Evolutionary conservation across 495 filamentous ascomycete genomes (phyloP), one percentile per base, ranked within the genome.

Genomic region (Cryomyces antarcticus): DNA sequence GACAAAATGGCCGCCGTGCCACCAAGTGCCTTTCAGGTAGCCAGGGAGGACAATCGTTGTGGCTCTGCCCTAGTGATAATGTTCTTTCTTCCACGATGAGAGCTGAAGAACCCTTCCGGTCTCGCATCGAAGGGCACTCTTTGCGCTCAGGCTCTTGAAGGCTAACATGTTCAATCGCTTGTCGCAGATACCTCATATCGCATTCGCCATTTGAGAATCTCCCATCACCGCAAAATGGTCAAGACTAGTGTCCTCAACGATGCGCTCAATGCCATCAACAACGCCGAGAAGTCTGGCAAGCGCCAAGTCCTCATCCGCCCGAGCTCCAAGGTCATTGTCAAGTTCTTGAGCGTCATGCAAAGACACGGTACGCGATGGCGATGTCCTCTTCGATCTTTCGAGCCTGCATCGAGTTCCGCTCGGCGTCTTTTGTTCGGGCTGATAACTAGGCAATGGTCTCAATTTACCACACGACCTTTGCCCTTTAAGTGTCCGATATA

Each of bases 401-500:
- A 13, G 30, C 28, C 43, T 42, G 41, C 30, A 64, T 57, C 30
- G 38, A 4, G 9, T 7, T 7, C 38, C 4, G 7, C 24, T 17
- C 38, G 7, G 9, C 17, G 17, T 24, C 38, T 0, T 2, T 28
- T 30, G 34, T 52, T 86, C 89, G 88, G 86, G 78, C 73, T 94
- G 84, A 96, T 95, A 96, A 96, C 89, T 96, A 92, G 87, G 81
- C 79, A 74, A 78, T 71, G 74, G 73, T 86, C 76, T 80, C 77
- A 70, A 72, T 59, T 52, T 57, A 53, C 55, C 47, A 53, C 62
- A 93, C 83, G 80, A 76, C 75, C 74, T 74, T 73, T 80, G 88
- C 80, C 86, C 78, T 95, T 94, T 95, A 96, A 95, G 79, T 89
- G 69, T 71, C 83, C 88, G 89, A 84, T 75, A 97, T 63, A 97